Conservation (phyloP, 108 stramenopile genomes). For the Discostella pseudostelligera region DNA sequence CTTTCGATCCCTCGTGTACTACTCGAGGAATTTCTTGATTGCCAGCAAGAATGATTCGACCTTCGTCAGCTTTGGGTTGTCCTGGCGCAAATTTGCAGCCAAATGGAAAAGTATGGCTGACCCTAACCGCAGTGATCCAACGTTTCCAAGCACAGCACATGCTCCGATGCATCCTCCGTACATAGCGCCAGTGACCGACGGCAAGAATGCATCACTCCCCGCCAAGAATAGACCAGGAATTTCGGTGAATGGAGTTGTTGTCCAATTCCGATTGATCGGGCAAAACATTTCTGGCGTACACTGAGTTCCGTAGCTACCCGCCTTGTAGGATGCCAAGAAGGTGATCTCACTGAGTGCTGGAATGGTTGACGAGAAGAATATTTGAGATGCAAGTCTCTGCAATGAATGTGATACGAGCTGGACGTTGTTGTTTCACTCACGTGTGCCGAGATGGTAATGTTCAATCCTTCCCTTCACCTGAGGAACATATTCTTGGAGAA, state of each 20-base stretch:
- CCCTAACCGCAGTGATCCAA: constrained; percentile 34
- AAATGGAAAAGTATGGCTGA: constrained; percentile 31
- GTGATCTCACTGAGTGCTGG: constrained; percentile 30
- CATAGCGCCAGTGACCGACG: constrained; percentile 44
- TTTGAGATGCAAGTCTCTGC: too few species aligned
- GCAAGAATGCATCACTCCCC: constrained; percentile 45
- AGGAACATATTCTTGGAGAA: constrained; percentile 41
- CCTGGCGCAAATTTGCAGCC: constrained; percentile 28
- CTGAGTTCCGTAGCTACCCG: constrained; percentile 43
- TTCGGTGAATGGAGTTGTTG: constrained; percentile 37
- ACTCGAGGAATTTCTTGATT: too few species aligned
- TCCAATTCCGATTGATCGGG: constrained; percentile 38
- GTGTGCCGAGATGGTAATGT: constrained; percentile 42
- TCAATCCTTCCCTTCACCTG: constrained; percentile 43
- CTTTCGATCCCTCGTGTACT: too few species aligned
- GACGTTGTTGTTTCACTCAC: too few species aligned
- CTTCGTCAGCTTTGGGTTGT: constrained; percentile 32
- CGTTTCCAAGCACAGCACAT: constrained; percentile 30
- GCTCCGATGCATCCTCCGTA: constrained; percentile 46
- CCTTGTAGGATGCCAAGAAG: constrained; percentile 37
- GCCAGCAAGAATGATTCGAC: too few species aligned
- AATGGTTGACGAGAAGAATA: too few species aligned
- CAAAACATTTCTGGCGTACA: constrained; percentile 42
- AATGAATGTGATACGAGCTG: too few species aligned
- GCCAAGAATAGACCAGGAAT: constrained; percentile 45